Conservation (phyloP, 495 filamentous ascomycete species). For the Neurospora pannonica region DNA sequence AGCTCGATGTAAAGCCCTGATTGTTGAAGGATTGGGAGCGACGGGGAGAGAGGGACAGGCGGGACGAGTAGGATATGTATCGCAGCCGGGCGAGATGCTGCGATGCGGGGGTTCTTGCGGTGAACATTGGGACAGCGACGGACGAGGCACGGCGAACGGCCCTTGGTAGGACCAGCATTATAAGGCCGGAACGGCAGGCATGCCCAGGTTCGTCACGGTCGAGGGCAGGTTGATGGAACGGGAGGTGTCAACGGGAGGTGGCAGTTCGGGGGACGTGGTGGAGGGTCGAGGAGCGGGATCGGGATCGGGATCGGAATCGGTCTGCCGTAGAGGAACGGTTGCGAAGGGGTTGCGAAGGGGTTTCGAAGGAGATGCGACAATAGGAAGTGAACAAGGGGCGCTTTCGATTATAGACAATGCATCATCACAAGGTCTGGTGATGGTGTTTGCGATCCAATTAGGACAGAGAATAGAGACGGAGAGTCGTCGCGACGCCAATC, state of each 20-base stretch:
- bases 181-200: constrained; percentile 6
- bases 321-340: not conserved
- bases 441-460: not conserved
- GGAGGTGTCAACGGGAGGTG: not conserved
- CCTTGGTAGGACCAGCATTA: constrained; percentile 26
- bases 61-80: constrained; percentile 21
- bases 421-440: not conserved
- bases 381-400: not conserved
- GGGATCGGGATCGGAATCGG: not conserved
- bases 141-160: not conserved
- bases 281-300: not conserved
- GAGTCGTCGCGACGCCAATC: not conserved
- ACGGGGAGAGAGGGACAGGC: constrained; percentile 18
- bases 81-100: constrained; percentile 6
- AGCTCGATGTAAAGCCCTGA: constrained; percentile 55
- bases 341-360: not conserved
- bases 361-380: not conserved
- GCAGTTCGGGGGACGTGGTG: not conserved
- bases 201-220: constrained; percentile 7
- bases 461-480: not conserved
- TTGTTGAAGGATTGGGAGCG: constrained; percentile 32
- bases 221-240: not conserved
- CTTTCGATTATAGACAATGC: not conserved
- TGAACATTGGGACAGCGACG: not conserved
- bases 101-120: constrained; percentile 13